Base-by-base conservation (phyloP, 371 early-diverging fungal species). In the Zychaea mexicana region DNA sequence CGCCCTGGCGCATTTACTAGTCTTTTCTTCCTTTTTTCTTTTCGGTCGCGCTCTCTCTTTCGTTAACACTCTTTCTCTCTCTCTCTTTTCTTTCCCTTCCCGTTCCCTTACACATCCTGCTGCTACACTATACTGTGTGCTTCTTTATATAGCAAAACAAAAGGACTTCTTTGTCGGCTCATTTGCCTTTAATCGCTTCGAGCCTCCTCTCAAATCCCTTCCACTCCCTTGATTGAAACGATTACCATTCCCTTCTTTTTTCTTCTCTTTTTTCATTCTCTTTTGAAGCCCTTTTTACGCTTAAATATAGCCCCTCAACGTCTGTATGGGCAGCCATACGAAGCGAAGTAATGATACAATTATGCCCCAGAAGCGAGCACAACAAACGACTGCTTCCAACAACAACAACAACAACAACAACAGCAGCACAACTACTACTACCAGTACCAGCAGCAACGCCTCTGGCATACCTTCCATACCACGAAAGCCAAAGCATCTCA, bases 1-100 rank as follows among this genome's bases (percentile, higher is more conserved):
- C 49, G 49, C 49, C 49, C 49, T 49, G 38, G 7, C 38, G 38
- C 7, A 36, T 36, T 15, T 36, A 36, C n/a, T n/a, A n/a, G n/a
- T n/a, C n/a, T n/a, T n/a, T n/a, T n/a, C n/a, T n/a, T n/a, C n/a
- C n/a, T n/a, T n/a, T n/a, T n/a, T n/a, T n/a, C n/a, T n/a, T n/a
- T n/a, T n/a, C n/a, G n/a, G n/a, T n/a, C n/a, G n/a, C n/a, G n/a
- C n/a, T n/a, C n/a, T n/a, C n/a, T n/a, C n/a, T n/a, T n/a, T n/a
- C n/a, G n/a, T n/a, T 19, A n/a, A 0, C 31, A 30, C 31, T 30
- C 2, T 33, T 9, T 54, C 55, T 54, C 24, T 54, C 55, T 54
- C 33, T 54, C 55, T 54, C 32, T 54, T 54, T 54, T 33, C 19
- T 54, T 33, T 54, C 55, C 55, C 55, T 54, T 33, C 31, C 55